Base-by-base conservation (phyloP, 805 yeast species). In the Metschnikowia aberdeeniae region DNA sequence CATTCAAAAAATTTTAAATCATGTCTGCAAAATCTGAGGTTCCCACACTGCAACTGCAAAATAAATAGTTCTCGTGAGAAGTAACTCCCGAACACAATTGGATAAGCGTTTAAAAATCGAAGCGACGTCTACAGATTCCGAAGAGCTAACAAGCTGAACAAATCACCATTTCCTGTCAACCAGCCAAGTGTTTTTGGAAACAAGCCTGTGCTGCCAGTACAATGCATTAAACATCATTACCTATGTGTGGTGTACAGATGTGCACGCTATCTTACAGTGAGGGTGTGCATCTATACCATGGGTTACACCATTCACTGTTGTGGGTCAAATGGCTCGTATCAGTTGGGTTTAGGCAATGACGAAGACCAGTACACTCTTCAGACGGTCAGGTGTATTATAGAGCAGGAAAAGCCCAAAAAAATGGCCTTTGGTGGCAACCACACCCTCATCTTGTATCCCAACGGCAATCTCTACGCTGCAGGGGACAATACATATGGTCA, bases 341-440 rank as follows among this genome's bases (percentile, higher is more conserved):
- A 90, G 59, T 72, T 90, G 38, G 95, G 97, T 33, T 60, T 73
- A 32, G 74, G 71, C 5, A 64, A 80, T 50, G 62, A 66, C 30
- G 75, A 74, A 1, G 97, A 71, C 46, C 57, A 58, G 30, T 46
- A 51, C 38, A 36, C 32, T 4, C 46, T 70, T 0, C 52, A 38
- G 31, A 40, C 29, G 28, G 53, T 47, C 9, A 27, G 30, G 6
- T 20, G 34, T 53, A 61, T 19, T 50, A 41, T 9, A 62, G 75
- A 34, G 39, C 50, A 14, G 54, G 60, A 28, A 41, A 22, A 2
- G 24, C 75, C 82, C 0, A 43, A 57, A 40, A 68, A 70, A 52
- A 68, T 89, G 10, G 75, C 72, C 0, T 81, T 89, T 54, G 97
- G 97, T 4, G 97, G 98, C 0, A 90, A 90, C 55, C 97, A 92